Percentiles rank a stretch among this genome's conserved stretches.
phyloP scores from a whole-genome alignment of 129 eudicot genomes.

The Saussurea involucrata region DNA sequence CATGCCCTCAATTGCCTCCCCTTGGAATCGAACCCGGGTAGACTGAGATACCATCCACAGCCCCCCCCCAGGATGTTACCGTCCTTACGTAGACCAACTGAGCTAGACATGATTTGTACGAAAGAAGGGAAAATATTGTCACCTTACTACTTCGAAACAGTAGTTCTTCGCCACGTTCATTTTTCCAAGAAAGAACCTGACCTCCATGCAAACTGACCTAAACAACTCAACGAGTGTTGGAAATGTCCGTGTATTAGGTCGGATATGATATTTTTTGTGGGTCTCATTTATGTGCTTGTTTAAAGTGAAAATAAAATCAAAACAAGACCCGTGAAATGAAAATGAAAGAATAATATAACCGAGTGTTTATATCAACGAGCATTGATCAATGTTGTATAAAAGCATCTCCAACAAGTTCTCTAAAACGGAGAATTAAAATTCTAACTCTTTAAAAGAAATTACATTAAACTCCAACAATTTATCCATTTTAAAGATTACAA shows the following conservation, averaged over 20 bases:
- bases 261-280: background rate
- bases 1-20: no score
- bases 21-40: no score
- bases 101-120: no score
- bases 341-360: background rate
- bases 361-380: no score
- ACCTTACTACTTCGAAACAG: slow-evolving; percentile 84
- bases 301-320: background rate
- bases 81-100: no score
- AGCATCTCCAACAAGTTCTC: background rate
- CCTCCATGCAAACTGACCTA: slow-evolving; percentile 88
- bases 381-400: background rate
- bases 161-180: slow-evolving; percentile 75
- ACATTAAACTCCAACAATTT: no score
- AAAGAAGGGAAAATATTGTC: background rate
- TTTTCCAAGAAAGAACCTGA: slow-evolving; percentile 94
- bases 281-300: background rate
- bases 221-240: background rate
- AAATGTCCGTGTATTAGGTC: background rate
- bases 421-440: background rate
- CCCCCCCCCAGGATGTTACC: no score
- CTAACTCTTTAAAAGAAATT: no score
- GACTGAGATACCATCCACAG: no score
- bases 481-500: no score
- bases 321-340: background rate